These are phyloP conservation scores for Fusarium tuaranense DNA, from an alignment of 2,329 filamentous ascomycete genomes.

Conservation along the genomic window DNA sequence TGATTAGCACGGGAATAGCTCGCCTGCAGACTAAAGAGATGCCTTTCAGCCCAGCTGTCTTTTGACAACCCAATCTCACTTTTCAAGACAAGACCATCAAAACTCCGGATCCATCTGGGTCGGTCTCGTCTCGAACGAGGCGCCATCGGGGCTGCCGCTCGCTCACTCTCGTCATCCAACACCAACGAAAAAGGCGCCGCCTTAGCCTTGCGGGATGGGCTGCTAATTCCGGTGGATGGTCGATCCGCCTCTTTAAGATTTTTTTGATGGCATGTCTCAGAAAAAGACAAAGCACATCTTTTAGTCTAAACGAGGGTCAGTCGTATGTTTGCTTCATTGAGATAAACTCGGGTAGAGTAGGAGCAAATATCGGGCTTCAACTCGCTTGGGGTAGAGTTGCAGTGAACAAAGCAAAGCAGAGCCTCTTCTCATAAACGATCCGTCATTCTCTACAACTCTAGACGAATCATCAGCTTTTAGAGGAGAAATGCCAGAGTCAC, in stretches of 20 bases:
- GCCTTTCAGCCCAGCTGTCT: background rate
- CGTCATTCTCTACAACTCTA: background rate
- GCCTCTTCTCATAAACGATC: background rate
- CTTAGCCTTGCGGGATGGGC: constrained; percentile 10
- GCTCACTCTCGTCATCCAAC: constrained; percentile 3
- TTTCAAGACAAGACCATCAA: background rate
- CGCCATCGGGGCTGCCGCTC: constrained; percentile 24
- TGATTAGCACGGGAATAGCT: background rate
- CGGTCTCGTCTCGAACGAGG: constrained; percentile 11
- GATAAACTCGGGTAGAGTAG: background rate
- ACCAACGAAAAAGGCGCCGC: background rate
- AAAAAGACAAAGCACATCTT: background rate
- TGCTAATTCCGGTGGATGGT: constrained; percentile 13
- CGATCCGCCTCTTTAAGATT: background rate
- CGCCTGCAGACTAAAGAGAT: background rate
- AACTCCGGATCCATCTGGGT: constrained; percentile 27
- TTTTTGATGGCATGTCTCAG: background rate
- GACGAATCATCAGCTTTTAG: background rate
- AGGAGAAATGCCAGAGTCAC: background rate
- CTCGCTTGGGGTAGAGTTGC: background rate
- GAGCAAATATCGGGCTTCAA: background rate
- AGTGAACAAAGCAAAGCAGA: background rate
- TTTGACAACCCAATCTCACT: background rate
- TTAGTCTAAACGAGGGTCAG: background rate
- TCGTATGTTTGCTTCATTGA: background rate